Evolutionary conservation across 495 filamentous ascomycete genomes (phyloP), one percentile per base, ranked within the genome.

Genomic region (Talaromyces ruber): DNA sequence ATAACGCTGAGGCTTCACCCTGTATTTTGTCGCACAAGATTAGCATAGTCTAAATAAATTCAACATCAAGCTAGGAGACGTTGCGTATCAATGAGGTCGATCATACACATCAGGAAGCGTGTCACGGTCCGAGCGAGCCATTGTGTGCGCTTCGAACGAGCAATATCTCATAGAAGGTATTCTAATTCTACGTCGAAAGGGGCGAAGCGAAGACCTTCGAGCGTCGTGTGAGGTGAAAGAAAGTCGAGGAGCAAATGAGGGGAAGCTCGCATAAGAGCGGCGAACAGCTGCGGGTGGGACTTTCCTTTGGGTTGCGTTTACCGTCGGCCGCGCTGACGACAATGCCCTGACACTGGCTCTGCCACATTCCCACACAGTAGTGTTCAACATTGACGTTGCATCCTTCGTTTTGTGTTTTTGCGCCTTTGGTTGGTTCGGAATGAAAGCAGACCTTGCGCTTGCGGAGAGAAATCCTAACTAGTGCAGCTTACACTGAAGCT

Each of bases 1-100:
- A 76, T 98, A 98, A 72, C 97, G 89, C 62, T 81, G 78, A 0
- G 94, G 92, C 72, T 93, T 94, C 69, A 91, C 84, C 67, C 85
- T 88, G 43, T 61, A 59, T 9, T 18, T n/a, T 22, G 25, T 21
- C 30, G n/a, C 6, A 5, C 16, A 16, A 22, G 47, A 25, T 52
- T 16, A 58, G 29, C 24, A 28, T 26, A 51, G 43, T 29, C 58
- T 22, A 63, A 45, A 34, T n/a, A n/a, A 28, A 12, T 39, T 54
- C 22, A 28, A 54, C 22, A 14, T 28, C 22, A 14, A 54, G 51
- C 51, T 29, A 26, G 1, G 51, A 16, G 51, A 11, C 22, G 21
- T 54, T 54, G 51, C 51, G 16, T 26, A 32, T 26, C 18, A 51
- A 32, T 22, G 22, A 25, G 28, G 18, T 51, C 21, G 66, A 50